Conservation (phyloP, 2,329 filamentous ascomycete genomes). For the Sclerotinia spermophila region DNA sequence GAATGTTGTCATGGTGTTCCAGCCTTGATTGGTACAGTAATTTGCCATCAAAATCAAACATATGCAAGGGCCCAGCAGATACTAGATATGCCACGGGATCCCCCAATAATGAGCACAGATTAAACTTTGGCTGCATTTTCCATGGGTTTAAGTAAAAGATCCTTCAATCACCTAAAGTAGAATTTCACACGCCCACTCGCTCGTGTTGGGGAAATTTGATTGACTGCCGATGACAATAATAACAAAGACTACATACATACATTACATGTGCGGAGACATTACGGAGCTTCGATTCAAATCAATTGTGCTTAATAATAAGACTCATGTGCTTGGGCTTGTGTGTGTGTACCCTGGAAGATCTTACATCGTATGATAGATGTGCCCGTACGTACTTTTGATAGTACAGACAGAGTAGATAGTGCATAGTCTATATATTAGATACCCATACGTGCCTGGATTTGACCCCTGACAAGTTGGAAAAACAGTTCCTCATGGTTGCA, state of each 20-base stretch:
- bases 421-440: too few species aligned
- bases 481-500: too few species aligned
- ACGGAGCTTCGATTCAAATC: not conserved
- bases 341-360: too few species aligned
- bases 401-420: too few species aligned
- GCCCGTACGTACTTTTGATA: too few species aligned
- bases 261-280: slow-evolving; percentile 7
- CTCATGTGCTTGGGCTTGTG: not conserved
- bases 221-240: slow-evolving; percentile 10
- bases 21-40: slow-evolving; percentile 1
- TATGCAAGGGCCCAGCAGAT: slow-evolving; percentile 2
- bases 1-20: not conserved
- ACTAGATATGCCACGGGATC: not conserved
- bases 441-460: not conserved
- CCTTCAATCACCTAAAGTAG: not conserved
- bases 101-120: slow-evolving; percentile 4
- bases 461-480: not conserved
- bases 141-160: not conserved
- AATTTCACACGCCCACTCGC: not conserved
- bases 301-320: not conserved
- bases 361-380: too few species aligned
- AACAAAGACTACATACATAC: not conserved
- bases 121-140: not conserved
- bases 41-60: slow-evolving; percentile 8
- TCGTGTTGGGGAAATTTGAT: slow-evolving; percentile 5